phyloP scores from a whole-genome alignment of 306 rosid genomes.

The Medicago lupulina region DNA sequence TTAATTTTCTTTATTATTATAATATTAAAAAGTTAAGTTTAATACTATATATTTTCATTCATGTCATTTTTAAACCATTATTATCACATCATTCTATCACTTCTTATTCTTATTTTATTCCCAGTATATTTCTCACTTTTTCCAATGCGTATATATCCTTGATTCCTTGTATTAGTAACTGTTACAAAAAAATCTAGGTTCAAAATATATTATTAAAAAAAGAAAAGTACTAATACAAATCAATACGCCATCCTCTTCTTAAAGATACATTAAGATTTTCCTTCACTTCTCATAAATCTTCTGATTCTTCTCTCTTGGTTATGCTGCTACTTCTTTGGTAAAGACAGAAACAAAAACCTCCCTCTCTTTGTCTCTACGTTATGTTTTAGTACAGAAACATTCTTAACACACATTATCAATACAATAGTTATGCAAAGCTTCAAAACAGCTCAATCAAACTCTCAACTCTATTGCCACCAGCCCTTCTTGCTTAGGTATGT shows the following conservation, averaged over 20 bases:
- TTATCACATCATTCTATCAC: conserved; percentile 15
- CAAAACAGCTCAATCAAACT: conserved; percentile 59
- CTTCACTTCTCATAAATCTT: conserved; percentile 29
- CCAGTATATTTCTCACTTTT: not conserved
- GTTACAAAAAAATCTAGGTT: not conserved
- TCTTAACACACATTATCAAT: not conserved
- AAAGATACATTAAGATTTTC: conserved; percentile 58
- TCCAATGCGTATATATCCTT: not conserved
- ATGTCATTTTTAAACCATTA: not conserved
- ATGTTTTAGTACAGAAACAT: not conserved
- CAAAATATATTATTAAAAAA: conserved; percentile 11
- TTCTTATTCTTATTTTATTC: not conserved
- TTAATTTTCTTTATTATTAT: no score
- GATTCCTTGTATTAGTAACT: not conserved
- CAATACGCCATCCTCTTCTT: conserved; percentile 54
- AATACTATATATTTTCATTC: not conserved
- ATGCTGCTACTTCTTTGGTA: conserved; percentile 1
- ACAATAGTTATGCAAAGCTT: conserved; percentile 70
- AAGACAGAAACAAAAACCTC: not conserved
- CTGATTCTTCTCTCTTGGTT: conserved; percentile 15
- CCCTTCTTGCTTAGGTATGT: conserved; percentile 65
- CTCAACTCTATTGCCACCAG: conserved; percentile 62
- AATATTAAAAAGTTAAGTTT: no score
- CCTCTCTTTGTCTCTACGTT: not conserved
- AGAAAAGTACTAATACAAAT: conserved; percentile 47